phyloP scores from a whole-genome alignment of 2,329 filamentous ascomycete genomes.

The Epichloe typhina region DNA sequence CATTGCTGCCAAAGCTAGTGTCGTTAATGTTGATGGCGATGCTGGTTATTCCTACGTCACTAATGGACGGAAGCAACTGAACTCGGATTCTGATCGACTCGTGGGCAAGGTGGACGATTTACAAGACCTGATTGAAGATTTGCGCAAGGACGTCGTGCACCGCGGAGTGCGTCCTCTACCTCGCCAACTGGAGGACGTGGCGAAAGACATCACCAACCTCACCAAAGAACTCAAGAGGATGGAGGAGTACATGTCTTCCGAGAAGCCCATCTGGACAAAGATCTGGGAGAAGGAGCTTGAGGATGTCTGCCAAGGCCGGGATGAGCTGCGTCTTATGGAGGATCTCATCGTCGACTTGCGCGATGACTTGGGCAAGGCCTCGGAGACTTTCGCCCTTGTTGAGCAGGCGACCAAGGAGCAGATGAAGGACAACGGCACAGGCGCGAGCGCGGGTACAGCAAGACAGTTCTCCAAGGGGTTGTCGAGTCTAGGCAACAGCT shows the following conservation, averaged over 20 bases:
- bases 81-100: slow-evolving; percentile 76
- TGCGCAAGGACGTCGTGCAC: slow-evolving; percentile 90
- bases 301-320: slow-evolving; percentile 87
- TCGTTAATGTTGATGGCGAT: slow-evolving; percentile 62
- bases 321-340: slow-evolving; percentile 91
- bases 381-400: slow-evolving; percentile 84
- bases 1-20: slow-evolving; percentile 53
- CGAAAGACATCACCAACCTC: slow-evolving; percentile 72
- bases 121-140: slow-evolving; percentile 92
- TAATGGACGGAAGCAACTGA: slow-evolving; percentile 74
- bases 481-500: slow-evolving; percentile 35
- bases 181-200: slow-evolving; percentile 76
- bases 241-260: slow-evolving; percentile 78
- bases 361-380: slow-evolving; percentile 89
- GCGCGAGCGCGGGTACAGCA: slow-evolving; percentile 35
- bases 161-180: slow-evolving; percentile 86
- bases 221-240: slow-evolving; percentile 85
- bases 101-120: slow-evolving; percentile 89
- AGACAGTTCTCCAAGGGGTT: slow-evolving; percentile 44
- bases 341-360: slow-evolving; percentile 84
- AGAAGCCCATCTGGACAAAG: slow-evolving; percentile 97
- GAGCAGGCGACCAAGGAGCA: slow-evolving; percentile 98
- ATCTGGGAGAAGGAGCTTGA: slow-evolving; percentile 98
- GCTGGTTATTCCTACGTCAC: slow-evolving; percentile 79
- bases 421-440: slow-evolving; percentile 57